Conservation (phyloP, 768 basidiomycete genomes). For the Favolaschia claudopus region DNA sequence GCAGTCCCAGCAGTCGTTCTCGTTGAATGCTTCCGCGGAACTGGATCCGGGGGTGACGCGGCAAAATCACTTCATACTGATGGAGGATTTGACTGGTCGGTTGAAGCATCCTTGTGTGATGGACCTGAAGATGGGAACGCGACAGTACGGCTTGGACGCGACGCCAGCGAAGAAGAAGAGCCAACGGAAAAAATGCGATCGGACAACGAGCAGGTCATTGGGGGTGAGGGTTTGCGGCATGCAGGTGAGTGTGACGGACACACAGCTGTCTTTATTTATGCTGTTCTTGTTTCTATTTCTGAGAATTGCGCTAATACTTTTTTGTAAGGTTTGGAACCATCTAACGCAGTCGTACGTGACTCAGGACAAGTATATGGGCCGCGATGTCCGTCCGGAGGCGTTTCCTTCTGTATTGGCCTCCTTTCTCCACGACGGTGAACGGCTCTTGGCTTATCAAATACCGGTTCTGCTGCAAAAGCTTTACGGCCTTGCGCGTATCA, state of each 20-base stretch:
- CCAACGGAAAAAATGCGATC: conserved; percentile 97
- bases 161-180: conserved; percentile 94
- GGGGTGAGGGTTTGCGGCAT: conserved; percentile 97
- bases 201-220: conserved; percentile 89
- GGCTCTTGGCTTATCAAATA: conserved; percentile 89
- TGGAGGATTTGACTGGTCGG: conserved; percentile 97
- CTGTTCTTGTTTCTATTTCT: conserved; percentile 10
- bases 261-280: too few species aligned
- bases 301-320: conserved; percentile 7
- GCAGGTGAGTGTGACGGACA: conserved; percentile 77
- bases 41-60: conserved; percentile 66
- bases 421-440: conserved; percentile 87
- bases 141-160: conserved; percentile 98
- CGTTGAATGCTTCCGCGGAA: conserved; percentile 40
- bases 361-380: conserved; percentile 96
- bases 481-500: conserved; percentile 91
- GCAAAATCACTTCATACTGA: conserved; percentile 97
- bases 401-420: conserved; percentile 84
- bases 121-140: conserved; percentile 99
- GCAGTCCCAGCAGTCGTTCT: too few species aligned
- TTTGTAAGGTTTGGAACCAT: conserved; percentile 88
- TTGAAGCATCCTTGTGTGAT: conserved; percentile 93
- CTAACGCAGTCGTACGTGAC: conserved; percentile 83
- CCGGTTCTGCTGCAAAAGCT: conserved; percentile 90
- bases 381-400: conserved; percentile 86